phyloP scores from a whole-genome alignment of 768 basidiomycete species.

The Calocera cornea region DNA sequence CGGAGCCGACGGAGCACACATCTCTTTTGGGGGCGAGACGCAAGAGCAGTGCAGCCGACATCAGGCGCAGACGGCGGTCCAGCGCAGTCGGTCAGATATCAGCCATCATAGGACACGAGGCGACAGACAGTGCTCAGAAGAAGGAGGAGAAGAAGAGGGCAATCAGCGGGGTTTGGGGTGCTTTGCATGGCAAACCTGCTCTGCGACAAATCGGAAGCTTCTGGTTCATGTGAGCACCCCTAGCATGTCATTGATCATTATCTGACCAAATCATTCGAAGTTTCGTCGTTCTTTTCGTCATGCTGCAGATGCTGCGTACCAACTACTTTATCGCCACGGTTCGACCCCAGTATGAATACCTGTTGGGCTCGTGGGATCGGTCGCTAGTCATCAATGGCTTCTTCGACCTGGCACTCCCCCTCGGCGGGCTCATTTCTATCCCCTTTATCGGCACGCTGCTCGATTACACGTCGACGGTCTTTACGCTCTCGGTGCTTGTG shows the following conservation, averaged over 20 bases:
- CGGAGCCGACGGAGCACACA: background rate
- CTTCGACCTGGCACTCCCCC: background rate
- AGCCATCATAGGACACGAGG: background rate
- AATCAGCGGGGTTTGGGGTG: background rate
- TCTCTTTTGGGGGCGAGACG: background rate
- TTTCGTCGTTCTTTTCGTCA: background rate
- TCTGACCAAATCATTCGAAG: background rate
- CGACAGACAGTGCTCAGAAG: background rate
- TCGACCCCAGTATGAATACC: background rate
- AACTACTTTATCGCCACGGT: background rate
- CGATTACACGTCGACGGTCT: background rate
- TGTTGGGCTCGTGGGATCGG: background rate
- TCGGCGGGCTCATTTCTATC: background rate
- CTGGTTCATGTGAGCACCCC: background rate
- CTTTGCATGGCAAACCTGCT: background rate
- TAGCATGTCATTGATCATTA: background rate
- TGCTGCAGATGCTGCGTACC: background rate
- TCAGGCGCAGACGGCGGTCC: background rate
- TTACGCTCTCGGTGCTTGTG: background rate
- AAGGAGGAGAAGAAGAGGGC: background rate
- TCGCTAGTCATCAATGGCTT: background rate
- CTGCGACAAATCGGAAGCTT: background rate
- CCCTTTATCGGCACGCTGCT: background rate
- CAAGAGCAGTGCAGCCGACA: background rate
- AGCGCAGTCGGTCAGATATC: background rate